These are phyloP conservation scores for Litchi chinensis DNA, from an alignment of 345 rosid genomes.

Conservation along the genomic window DNA sequence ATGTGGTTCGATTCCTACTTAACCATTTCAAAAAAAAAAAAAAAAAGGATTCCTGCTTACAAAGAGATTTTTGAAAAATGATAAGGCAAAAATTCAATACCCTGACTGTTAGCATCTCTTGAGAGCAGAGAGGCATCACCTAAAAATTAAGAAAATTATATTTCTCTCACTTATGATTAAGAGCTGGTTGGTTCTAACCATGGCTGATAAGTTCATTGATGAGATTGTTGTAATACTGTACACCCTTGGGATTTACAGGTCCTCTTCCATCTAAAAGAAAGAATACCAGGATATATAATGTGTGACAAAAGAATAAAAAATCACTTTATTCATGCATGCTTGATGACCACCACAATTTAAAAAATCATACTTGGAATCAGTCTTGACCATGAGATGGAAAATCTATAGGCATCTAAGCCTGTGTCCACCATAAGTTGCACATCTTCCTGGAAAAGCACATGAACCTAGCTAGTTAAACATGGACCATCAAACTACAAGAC, in stretches of 20 bases:
- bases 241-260: constrained; percentile 57
- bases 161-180: neutral
- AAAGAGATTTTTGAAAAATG: neutral
- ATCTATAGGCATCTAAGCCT: constrained; percentile 69
- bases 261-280: constrained; percentile 61
- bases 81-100: no score
- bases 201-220: constrained; percentile 49
- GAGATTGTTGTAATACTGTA: constrained; percentile 59
- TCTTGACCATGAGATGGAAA: constrained; percentile 84
- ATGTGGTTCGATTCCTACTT: constrained; percentile 64
- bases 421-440: constrained; percentile 69
- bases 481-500: constrained; percentile 10
- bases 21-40: neutral
- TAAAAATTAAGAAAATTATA: neutral
- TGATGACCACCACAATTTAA: neutral
- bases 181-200: constrained; percentile 30
- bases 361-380: constrained; percentile 60
- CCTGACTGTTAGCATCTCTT: no score
- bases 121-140: neutral
- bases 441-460: constrained; percentile 57
- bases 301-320: neutral
- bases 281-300: neutral
- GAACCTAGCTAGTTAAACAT: neutral
- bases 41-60: no score
- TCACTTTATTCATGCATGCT: neutral